Percentiles rank a stretch among this genome's conserved stretches.
phyloP scores from a whole-genome alignment of 164 flowering plant species.

The Brasenia schreberi region DNA sequence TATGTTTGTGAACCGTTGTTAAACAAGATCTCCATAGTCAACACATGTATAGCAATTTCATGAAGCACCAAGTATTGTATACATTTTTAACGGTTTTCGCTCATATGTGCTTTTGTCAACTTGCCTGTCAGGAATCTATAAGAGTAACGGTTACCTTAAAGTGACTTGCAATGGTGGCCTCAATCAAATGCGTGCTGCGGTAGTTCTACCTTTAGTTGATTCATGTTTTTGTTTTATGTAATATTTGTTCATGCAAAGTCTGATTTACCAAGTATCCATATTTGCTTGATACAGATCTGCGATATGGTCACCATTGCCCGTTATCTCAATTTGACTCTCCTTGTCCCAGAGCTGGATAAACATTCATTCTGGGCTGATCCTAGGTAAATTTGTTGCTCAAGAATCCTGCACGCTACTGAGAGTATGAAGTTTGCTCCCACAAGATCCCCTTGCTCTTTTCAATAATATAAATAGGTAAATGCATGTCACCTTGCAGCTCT shows the following conservation, averaged over 20 bases:
- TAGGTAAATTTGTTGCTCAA: slow-evolving; percentile 29
- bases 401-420: neutral
- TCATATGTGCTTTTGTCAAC: neutral
- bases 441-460: neutral
- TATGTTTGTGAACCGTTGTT: no score
- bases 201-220: slow-evolving; percentile 19
- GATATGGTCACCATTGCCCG: slow-evolving; percentile 92
- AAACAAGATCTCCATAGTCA: no score
- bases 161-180: slow-evolving; percentile 97
- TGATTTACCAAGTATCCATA: neutral
- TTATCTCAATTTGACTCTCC: slow-evolving; percentile 64
- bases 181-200: slow-evolving; percentile 99
- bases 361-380: slow-evolving; percentile 91
- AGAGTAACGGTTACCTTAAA: slow-evolving; percentile 81
- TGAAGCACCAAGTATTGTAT: no score
- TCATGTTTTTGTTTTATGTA: neutral
- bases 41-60: no score
- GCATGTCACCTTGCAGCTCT: slow-evolving; percentile 30
- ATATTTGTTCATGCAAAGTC: neutral
- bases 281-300: slow-evolving; percentile 45
- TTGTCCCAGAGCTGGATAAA: slow-evolving; percentile 90
- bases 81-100: no score
- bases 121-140: slow-evolving; percentile 59
- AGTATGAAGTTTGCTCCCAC: neutral
- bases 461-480: neutral